Conservation (phyloP, 306 rosid species). For the Delonix regia region DNA sequence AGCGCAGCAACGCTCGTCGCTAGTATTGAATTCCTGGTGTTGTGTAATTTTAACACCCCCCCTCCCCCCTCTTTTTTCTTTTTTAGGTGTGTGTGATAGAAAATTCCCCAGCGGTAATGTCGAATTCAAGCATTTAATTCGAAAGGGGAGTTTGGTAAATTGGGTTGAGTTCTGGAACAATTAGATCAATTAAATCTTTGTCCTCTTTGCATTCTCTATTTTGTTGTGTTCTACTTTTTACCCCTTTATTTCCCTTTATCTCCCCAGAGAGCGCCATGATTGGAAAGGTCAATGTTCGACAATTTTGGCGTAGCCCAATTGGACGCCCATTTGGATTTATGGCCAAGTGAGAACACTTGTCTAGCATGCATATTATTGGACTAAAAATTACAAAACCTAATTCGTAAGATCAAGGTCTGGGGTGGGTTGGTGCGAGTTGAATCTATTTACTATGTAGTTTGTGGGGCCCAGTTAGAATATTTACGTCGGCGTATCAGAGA, state of each 20-base stretch:
- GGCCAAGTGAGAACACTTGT: conserved; percentile 21
- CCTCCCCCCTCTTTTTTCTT: no score
- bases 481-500: background rate
- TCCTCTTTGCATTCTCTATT: background rate
- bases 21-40: conserved; percentile 38
- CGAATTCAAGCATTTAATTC: background rate
- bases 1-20: conserved; percentile 56
- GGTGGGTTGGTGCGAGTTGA: background rate
- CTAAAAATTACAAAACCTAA: background rate
- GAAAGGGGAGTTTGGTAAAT: background rate
- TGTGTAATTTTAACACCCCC: background rate
- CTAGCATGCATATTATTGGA: background rate
- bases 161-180: background rate
- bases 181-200: background rate
- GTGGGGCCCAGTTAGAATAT: background rate
- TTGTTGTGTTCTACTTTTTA: background rate
- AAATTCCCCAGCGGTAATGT: background rate
- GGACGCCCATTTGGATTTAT: background rate
- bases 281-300: background rate
- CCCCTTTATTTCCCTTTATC: no score
- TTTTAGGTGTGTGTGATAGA: no score
- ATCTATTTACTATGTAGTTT: background rate
- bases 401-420: background rate
- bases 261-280: no score
- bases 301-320: background rate